Evolutionary conservation across 2,329 filamentous ascomycete genomes (phyloP), one percentile per base, ranked within the genome.

Genomic region (Zymoseptoria tritici): DNA sequence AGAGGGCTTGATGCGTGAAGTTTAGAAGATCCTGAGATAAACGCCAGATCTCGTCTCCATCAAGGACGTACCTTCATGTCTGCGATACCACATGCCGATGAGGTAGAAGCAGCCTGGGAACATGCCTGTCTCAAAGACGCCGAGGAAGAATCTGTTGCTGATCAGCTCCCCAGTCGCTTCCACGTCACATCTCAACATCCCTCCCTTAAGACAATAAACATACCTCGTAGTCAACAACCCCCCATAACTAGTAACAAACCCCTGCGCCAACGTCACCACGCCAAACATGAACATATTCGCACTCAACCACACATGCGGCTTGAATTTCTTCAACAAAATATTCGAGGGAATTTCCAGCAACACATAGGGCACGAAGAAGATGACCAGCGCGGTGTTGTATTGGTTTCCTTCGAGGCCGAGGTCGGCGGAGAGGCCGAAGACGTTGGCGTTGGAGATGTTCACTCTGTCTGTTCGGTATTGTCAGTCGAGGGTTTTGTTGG

Each of bases 61-160:
- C n/a, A n/a, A n/a, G n/a, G n/a, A n/a, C 16, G 9, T 50, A n/a
- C 16, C 46, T 76, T 97, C 94, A 52, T 80, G 80, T 61, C 93
- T 85, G 61, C 87, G 86, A 69, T 97, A 99, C 91, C 89, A 95
- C 86, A 93, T 93, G 60, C 89, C 64, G 8, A 65, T 66, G 5
- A 67, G 59, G 36, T 68, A 67, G 56, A 69, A 68, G 61, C 85
- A 87, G 36, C 87, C 88, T 1, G 87, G 87, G 65, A 90, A 90
- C 79, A 81, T 80, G 57, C 78, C 78, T 0, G 77, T 69, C 56
- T 72, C 79, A 59, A 78, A 79, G 1, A 83, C 60, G 8, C 92
- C 92, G 0, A 97, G 81, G 73, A 97, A 93, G 79, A 96, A 96
- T 36, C 90, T n/a, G n/a, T n/a, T n/a, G n/a, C n/a, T n/a, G n/a